Conservation (phyloP, 495 filamentous ascomycete genomes). For the Hypoxylon cercidicola region DNA sequence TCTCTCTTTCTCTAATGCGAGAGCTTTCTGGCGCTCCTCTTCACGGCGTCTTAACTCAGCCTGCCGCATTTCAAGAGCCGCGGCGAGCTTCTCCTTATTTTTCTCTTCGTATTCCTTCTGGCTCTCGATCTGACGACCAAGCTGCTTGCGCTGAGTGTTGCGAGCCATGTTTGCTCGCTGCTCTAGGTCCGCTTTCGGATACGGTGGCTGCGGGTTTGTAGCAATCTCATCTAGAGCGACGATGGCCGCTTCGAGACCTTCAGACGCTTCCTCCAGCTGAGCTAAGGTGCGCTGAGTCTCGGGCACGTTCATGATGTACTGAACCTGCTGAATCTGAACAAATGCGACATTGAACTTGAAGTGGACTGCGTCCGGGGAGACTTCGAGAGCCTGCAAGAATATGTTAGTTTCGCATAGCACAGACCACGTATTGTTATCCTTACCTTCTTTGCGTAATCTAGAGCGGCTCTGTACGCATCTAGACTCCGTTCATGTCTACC, state of each 20-base stretch:
- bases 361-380: slow-evolving; percentile 84
- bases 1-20: slow-evolving; percentile 73
- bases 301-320: slow-evolving; percentile 75
- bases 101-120: slow-evolving; percentile 94
- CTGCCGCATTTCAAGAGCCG: slow-evolving; percentile 79
- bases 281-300: slow-evolving; percentile 79
- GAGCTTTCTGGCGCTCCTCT: slow-evolving; percentile 71
- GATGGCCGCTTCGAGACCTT: slow-evolving; percentile 92
- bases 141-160: slow-evolving; percentile 90
- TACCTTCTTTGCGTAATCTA: slow-evolving; percentile 86
- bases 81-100: slow-evolving; percentile 83
- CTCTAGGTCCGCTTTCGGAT: slow-evolving; percentile 88
- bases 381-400: slow-evolving; percentile 69
- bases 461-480: slow-evolving; percentile 81
- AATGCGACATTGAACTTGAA: slow-evolving; percentile 98
- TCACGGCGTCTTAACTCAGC: slow-evolving; percentile 78
- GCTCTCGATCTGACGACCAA: slow-evolving; percentile 81
- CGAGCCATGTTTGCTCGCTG: slow-evolving; percentile 96
- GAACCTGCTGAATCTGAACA: slow-evolving; percentile 92
- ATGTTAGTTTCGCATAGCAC: slow-evolving; percentile 38
- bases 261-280: slow-evolving; percentile 79
- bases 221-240: slow-evolving; percentile 82
- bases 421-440: slow-evolving; percentile 21
- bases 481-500: slow-evolving; percentile 83
- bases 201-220: slow-evolving; percentile 83